Evolutionary conservation across 176 grass and related monocot species (phyloP).

Genomic region (Bromus sterilis): DNA sequence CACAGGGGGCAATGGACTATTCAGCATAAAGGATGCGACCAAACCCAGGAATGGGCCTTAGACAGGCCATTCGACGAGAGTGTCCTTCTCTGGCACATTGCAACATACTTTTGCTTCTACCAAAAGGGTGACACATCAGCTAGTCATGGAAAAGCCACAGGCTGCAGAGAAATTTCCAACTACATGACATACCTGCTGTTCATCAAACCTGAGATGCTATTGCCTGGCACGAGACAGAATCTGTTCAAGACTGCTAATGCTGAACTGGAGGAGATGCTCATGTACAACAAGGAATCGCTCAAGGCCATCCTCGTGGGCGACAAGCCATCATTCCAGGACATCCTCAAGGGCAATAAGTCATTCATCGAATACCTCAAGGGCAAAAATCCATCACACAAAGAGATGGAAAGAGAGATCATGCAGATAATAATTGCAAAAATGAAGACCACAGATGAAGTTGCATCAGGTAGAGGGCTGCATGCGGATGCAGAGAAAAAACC

Average conservation of each 20-base stretch:
- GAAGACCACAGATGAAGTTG: too few relatives aligned
- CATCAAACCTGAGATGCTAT: neutral
- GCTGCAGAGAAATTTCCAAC: neutral
- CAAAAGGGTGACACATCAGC: neutral
- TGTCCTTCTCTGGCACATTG: neutral
- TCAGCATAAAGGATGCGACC: fast-evolving
- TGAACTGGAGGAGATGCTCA: neutral
- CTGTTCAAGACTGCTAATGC: neutral
- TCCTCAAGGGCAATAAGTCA: neutral
- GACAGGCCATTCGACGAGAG: neutral
- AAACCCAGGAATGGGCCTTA: neutral
- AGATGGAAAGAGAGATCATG: neutral
- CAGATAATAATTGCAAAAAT: neutral
- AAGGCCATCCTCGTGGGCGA: neutral
- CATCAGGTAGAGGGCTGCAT: too few relatives aligned
- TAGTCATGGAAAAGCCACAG: too few relatives aligned
- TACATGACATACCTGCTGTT: neutral
- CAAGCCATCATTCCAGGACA: neutral
- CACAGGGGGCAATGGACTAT: neutral
- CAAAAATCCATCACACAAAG: neutral
- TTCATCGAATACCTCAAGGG: neutral
- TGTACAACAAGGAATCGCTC: neutral
- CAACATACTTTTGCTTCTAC: neutral
- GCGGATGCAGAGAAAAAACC: neutral
- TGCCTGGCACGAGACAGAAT: neutral